Base-by-base conservation (phyloP, 164 flowering plant species). In the Stephania yunnanensis region DNA sequence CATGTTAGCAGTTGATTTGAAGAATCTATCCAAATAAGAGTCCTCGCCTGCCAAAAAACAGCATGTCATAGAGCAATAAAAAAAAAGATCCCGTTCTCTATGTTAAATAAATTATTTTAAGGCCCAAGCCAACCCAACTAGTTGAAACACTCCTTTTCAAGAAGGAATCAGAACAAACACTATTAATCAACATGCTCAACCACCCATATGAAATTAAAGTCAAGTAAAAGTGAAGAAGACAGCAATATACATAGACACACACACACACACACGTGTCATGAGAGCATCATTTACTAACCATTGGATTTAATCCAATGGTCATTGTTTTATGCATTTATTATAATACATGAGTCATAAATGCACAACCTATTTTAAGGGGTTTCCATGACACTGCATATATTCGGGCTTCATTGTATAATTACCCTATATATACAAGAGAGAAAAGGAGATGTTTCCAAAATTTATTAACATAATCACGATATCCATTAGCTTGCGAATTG, bases 11-110 rank as follows among this genome's bases (percentile, higher is more conserved):
- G 99, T 95, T 52, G 90, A 77, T 75, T 92, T 92, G 87, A 80
- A 95, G 79, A 95, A 93, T 71, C 80, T 92, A 83, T 93, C 97
- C 86, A 93, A 79, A 81, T 82, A 95, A 31, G 99, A 95, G 20
- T 82, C 97, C 69, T 89, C 98, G 72, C 71, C 98, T 95, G 89
- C 75, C 19, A 68, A 73, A 63, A 30, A 66, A 63, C 46, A 69
- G 45, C 36, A 29, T 69, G 71, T 19, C 45, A 69, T 69, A 31
- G 1, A 36, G 42, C 42, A 36, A 36, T 36, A 36, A 2, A 36
- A 36, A 36, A 36, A 36, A 36, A 36, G 42, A 36, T 25, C 25
- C 25, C 25, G 25, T 25, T 25, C 25, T 25, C 25, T 25, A 25
- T 25, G 25, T 25, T 25, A 25, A 36, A 36, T 36, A 36, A 36